phyloP scores from a whole-genome alignment of 2,329 filamentous ascomycete species.

The Colletotrichum tofieldiae region DNA sequence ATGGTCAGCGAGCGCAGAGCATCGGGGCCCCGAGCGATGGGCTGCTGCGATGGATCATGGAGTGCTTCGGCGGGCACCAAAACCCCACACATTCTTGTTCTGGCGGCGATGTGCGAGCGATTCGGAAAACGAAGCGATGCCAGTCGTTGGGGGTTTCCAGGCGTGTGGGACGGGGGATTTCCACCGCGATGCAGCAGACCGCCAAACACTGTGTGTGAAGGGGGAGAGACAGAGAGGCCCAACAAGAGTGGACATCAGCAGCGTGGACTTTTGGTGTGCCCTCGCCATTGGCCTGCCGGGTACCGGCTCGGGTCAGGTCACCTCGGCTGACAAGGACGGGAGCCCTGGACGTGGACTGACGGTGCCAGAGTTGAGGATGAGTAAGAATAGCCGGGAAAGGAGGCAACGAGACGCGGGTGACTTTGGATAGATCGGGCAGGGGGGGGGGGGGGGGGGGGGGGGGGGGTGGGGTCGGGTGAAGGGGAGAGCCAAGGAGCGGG shows the following conservation, averaged over 20 bases:
- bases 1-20: constrained; percentile 31
- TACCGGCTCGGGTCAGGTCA: constrained; percentile 27
- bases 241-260: constrained; percentile 21
- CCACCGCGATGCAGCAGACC: constrained; percentile 22
- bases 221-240: constrained; percentile 2
- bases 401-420: constrained; percentile 1
- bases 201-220: background rate
- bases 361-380: background rate
- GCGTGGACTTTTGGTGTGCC: background rate
- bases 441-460: background rate
- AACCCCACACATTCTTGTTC: constrained; percentile 26
- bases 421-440: constrained; percentile 13
- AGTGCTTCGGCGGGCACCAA: background rate
- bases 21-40: background rate
- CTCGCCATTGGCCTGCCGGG: constrained; percentile 6
- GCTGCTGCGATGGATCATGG: constrained; percentile 2
- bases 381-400: constrained; percentile 38
- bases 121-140: constrained; percentile 1
- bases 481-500: constrained; percentile 14
- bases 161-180: constrained; percentile 22
- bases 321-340: constrained; percentile 28
- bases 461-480: constrained; percentile 8
- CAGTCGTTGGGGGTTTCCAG: constrained; percentile 30
- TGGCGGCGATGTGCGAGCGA: constrained; percentile 17
- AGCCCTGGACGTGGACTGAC: background rate